Evolutionary conservation across 352 stramenopile species (phyloP), one percentile per base, ranked within the genome.

Genomic region (Globisporangium recalcitrans): DNA sequence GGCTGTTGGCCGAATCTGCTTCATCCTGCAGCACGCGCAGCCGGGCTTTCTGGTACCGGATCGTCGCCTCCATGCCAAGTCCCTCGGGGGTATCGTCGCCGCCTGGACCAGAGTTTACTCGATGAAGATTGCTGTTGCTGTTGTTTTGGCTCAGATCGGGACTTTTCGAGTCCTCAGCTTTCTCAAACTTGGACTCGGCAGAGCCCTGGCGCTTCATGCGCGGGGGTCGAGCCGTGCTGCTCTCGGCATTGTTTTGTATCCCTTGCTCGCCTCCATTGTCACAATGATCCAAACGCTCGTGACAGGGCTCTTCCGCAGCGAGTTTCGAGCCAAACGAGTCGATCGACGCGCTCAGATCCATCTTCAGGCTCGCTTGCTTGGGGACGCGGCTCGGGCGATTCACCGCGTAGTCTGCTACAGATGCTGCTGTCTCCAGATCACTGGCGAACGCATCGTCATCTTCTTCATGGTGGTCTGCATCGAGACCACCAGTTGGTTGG

Each of bases 11-110:
- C n/a, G 57, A 49, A 16, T 90, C 82, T 26, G 73, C 69, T 62
- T 91, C 80, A 36, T 90, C 80, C 56, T 93, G 82, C 11, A 93
- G 70, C 22, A 93, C 72, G 9, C 78, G 82, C 8, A 93, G 62
- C 10, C 83, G 71, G 3, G 82, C 80, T 67, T 91, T 91, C 55
- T 93, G 84, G 55, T 89, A 90, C 22, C 84, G 72, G 14, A 91
- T 56, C 0, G 84, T 88, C 22, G 80, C 75, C 40, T 90, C 83
- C 0, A 85, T 52, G 2, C 82, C 73, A 0, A 89, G 66, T 44
- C 77, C 79, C 53, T 84, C 71, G 0, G 69, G 70, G 0, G 62
- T 55, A 29, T 22, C 29, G n/a, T 36, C 14, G 0, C 36, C 42
- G 9, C 3, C 27, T 38, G 29, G 19, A 22, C 29, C 14, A 47